Conservation (phyloP, 2,329 filamentous ascomycete species). For the Colletotrichum tabaci region DNA sequence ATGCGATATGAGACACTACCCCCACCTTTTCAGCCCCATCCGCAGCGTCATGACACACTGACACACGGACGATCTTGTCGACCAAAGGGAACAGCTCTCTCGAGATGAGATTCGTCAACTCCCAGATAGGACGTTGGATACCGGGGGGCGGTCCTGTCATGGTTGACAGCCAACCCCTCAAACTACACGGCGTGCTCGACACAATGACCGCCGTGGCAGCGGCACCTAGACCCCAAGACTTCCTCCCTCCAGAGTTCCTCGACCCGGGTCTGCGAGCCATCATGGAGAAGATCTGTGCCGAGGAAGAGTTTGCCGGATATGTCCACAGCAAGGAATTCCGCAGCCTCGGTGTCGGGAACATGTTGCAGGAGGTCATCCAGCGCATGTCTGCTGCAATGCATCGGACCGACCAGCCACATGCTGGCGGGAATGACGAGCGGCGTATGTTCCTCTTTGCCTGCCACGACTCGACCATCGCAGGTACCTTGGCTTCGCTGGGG, state of each 20-base stretch:
- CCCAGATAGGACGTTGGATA: not conserved
- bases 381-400: not conserved
- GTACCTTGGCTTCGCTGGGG: not conserved
- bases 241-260: not conserved
- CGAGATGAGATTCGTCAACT: not conserved
- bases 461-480: not conserved
- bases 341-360: not conserved
- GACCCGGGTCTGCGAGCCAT: not conserved
- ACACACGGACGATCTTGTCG: not conserved
- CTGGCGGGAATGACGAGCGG: not conserved
- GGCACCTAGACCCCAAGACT: not conserved
- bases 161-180: not conserved
- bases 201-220: not conserved
- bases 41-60: not conserved
- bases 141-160: not conserved
- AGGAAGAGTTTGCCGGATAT: not conserved
- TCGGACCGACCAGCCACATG: not conserved
- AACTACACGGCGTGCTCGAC: not conserved
- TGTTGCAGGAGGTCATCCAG: not conserved
- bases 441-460: not conserved
- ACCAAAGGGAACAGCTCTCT: not conserved
- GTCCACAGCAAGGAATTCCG: not conserved
- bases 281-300: slow-evolving; percentile 3
- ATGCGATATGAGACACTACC: not conserved
- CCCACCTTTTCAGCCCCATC: not conserved